Evolutionary conservation across 2,329 filamentous ascomycete species (phyloP).

Genomic region (Fusarium palustre): DNA sequence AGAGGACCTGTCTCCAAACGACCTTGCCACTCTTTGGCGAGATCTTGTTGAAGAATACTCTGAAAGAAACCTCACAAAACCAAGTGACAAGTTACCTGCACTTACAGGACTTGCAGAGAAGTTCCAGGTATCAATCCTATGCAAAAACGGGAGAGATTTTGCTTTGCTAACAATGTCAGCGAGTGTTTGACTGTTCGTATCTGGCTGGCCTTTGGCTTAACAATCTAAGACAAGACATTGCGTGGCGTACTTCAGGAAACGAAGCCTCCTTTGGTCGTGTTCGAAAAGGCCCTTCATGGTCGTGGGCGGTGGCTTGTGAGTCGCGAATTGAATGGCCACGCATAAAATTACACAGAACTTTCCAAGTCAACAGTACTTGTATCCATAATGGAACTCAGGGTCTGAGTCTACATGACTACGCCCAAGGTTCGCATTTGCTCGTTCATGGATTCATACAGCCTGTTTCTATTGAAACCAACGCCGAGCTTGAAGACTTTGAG

Average conservation of each 20-base stretch:
- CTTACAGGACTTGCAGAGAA: not conserved
- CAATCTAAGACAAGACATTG: not conserved
- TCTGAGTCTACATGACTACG: not conserved
- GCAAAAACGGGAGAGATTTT: not conserved
- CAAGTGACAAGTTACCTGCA: not conserved
- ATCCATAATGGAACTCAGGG: not conserved
- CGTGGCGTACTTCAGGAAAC: not conserved
- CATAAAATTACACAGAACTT: not conserved
- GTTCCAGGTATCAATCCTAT: not conserved
- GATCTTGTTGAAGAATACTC: not conserved
- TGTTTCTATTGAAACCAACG: not conserved
- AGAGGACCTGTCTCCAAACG: not conserved
- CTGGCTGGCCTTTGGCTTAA: not conserved
- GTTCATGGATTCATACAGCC: not conserved
- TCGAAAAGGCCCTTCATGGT: not conserved
- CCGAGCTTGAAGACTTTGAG: not conserved
- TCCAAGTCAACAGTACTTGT: not conserved
- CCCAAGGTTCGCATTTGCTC: not conserved
- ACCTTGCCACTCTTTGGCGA: not conserved
- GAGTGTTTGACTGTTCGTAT: no score
- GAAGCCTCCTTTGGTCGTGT: not conserved
- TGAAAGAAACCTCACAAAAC: not conserved
- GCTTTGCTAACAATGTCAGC: not conserved
- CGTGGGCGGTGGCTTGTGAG: not conserved
- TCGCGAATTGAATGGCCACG: not conserved